A percentile compares a stretch with the other conserved stretches of the same genome.
Conservation (phyloP, 768 basidiomycete genomes). For the Cantharellus anzutake region DNA sequence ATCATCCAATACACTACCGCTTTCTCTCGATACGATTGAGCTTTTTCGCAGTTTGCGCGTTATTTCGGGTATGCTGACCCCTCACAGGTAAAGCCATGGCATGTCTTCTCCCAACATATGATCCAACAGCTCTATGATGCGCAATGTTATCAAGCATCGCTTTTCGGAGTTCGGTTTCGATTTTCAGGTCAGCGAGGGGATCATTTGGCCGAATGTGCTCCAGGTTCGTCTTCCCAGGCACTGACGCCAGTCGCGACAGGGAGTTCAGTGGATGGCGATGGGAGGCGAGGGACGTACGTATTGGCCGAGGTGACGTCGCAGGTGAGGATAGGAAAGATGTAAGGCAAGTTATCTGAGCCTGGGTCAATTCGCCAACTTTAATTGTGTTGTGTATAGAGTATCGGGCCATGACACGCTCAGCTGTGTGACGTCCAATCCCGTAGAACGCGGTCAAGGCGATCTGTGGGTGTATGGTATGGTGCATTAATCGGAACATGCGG, state of each 20-base stretch:
- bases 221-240: conserved; percentile 4
- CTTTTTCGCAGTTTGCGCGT: conserved; percentile 71
- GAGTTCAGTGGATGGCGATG: conserved; percentile 9
- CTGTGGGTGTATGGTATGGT: conserved; percentile 22
- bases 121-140: conserved; percentile 85
- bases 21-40: conserved; percentile 67
- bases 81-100: conserved; percentile 86
- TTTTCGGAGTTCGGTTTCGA: conserved; percentile 63
- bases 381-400: conserved; percentile 79
- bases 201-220: conserved; percentile 21
- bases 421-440: conserved; percentile 41
- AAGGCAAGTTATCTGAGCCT: conserved; percentile 77
- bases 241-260: conserved; percentile 17
- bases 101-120: conserved; percentile 82
- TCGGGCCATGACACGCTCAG: conserved; percentile 73
- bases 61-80: conserved; percentile 82
- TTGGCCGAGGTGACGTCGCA: conserved; percentile 13
- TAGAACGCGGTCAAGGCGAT: conserved; percentile 82
- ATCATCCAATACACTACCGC: not conserved
- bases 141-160: conserved; percentile 57
- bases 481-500: too few relatives aligned
- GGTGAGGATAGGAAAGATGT: conserved; percentile 90
- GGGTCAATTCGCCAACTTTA: conserved; percentile 63
- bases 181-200: conserved; percentile 51
- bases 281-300: not conserved